A percentile compares a stretch with the other conserved stretches of the same genome.
Conservation (phyloP, 805 yeast species). For the Cyberlindnera lachancei region DNA sequence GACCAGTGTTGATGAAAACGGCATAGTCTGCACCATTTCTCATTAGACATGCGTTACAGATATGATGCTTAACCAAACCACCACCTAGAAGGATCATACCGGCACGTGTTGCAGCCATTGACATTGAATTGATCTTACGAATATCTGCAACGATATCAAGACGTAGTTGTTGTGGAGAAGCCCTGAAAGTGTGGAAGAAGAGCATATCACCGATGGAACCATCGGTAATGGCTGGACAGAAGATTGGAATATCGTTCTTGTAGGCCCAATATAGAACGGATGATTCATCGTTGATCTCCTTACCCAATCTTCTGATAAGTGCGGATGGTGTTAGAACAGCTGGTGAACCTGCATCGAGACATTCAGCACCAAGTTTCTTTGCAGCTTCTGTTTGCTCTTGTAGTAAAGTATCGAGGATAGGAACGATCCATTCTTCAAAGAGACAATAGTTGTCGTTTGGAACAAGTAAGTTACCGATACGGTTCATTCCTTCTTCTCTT, state of each 20-base stretch:
- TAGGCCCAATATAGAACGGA: constrained; percentile 98
- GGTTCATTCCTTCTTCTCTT: constrained; percentile 93
- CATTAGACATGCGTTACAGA: constrained; percentile 97
- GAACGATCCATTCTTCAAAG: constrained; percentile 98
- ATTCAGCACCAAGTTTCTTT: constrained; percentile 41
- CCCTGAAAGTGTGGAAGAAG: constrained; percentile 94
- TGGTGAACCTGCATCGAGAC: constrained; percentile 53
- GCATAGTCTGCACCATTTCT: constrained; percentile 99
- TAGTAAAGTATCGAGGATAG: constrained; percentile 77
- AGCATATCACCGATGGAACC: constrained; percentile 99
- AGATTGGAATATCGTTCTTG: constrained; percentile 90
- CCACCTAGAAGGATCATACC: constrained; percentile 98
- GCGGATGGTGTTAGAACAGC: constrained; percentile 90
- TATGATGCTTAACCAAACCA: constrained; percentile 93
- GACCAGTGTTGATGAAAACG: constrained; percentile 95
- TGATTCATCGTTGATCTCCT: constrained; percentile 88
- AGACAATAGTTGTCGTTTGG: constrained; percentile 97
- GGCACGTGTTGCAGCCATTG: constrained; percentile 90
- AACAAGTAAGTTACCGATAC: constrained; percentile 93
- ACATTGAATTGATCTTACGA: constrained; percentile 81
- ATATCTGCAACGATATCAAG: constrained; percentile 93
- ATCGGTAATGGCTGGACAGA: constrained; percentile 96
- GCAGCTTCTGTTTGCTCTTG: constrained; percentile 79
- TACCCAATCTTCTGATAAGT: constrained; percentile 87
- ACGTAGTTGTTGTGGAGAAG: constrained; percentile 84